phyloP scores from a whole-genome alignment of 176 grass and related monocot species.

The Guadua angustifolia region DNA sequence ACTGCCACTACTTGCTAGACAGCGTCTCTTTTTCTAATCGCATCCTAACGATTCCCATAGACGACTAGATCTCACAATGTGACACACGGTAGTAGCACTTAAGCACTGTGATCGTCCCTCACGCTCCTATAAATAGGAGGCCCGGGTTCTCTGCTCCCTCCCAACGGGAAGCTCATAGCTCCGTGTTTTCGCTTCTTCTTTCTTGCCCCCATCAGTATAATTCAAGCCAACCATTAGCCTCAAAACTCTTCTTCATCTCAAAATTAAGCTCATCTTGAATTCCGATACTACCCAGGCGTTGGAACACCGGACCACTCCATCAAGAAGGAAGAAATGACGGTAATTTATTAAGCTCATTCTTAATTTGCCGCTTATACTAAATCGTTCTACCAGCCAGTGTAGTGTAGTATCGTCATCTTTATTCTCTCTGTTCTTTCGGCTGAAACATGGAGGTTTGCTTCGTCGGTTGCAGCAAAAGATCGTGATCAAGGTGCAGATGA shows the following conservation, averaged over 20 bases:
- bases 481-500: slow-evolving; percentile 63
- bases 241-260: neutral
- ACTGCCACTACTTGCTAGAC: too few species aligned
- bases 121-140: neutral
- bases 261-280: neutral
- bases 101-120: neutral
- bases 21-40: neutral
- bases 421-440: neutral
- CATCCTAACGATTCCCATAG: neutral
- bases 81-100: neutral
- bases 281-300: neutral
- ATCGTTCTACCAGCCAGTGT: too few species aligned
- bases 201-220: neutral
- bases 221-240: neutral
- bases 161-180: neutral
- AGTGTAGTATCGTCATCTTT: neutral
- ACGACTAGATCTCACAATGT: neutral
- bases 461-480: slow-evolving; percentile 52
- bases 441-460: neutral
- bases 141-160: neutral
- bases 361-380: too few species aligned
- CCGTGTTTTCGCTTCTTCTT: neutral
- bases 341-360: neutral
- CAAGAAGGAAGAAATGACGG: neutral
- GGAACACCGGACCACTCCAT: neutral